Base-by-base conservation (phyloP, 176 grass and related monocot species). In the Aegilops bicornis region DNA sequence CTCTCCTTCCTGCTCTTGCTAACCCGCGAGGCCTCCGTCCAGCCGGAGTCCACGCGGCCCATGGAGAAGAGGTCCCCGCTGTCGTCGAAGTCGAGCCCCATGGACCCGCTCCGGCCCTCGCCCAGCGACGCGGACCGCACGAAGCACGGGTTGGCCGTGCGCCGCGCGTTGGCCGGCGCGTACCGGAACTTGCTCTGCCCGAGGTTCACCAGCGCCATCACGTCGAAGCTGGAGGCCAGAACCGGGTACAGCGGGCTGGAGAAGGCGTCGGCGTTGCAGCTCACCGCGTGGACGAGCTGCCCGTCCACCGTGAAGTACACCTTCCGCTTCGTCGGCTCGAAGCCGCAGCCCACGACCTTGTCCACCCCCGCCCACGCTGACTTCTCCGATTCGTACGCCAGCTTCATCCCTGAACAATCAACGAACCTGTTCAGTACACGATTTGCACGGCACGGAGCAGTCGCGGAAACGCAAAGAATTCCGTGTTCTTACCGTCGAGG, bases 51-150 rank as follows among this genome's bases (percentile, higher is more conserved):
- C 2, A 93, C 91, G 29, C 92, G 78, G 8, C 92, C 97, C 87
- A 99, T 87, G 42, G 97, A 99, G 94, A 99, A 99, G 2, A 99
- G 92, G 30, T 99, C 97, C 6, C 89, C 94, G 86, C 97, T 99
- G 65, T 97, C 92, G 79, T 99, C 94, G 79, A 82, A 94, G 62
- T 90, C 85, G 9, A 93, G 69, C 2, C 45, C 85, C 17, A 77
- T 29, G 0, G 86, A 69, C 1, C 81, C 84, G 54, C 77, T 58
- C 47, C 61, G 81, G 31, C 39, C 73, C 78, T 88, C 88, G 4
- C 64, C 85, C 0, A 13, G 5, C 5, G 90, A 91, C 43, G 65
- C 37, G 32, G 92, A 77, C 29, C 89, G 81, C 3, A 92, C 17
- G 86, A 99, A 96, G 90, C 94, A 99, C 35, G 94, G 94, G 82